phyloP scores from a whole-genome alignment of 345 rosid species.

The Zanthoxylum bungeanum region DNA sequence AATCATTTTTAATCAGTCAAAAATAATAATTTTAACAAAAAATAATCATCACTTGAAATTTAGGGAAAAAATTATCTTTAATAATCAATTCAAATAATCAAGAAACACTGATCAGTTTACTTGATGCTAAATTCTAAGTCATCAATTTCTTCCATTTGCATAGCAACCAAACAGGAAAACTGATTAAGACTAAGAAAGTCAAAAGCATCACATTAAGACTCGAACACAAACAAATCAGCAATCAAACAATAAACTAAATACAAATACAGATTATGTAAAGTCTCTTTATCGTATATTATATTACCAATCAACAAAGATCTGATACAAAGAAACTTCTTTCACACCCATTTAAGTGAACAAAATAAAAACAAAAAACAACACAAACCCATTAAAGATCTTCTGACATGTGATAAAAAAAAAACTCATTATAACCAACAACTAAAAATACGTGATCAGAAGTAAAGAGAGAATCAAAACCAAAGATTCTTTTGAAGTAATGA shows the following conservation, averaged over 20 bases:
- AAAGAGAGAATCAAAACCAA: constrained; percentile 6
- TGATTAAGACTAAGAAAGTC: no score
- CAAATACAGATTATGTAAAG: constrained; percentile 6
- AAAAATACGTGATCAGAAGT: constrained; percentile 4
- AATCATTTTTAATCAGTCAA: no score
- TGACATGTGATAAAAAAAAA: constrained; percentile 28
- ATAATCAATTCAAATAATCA: no score
- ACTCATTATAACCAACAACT: constrained; percentile 8
- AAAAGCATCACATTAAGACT: constrained; percentile 5
- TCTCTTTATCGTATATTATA: no score
- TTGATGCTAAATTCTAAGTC: no score
- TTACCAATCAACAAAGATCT: constrained; percentile 12
- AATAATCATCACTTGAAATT: no score
- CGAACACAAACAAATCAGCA: background rate
- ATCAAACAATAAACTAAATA: background rate
- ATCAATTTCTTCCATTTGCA: no score
- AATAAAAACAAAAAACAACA: background rate
- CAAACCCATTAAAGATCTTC: constrained; percentile 23
- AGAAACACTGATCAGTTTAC: background rate
- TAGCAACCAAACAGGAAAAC: no score
- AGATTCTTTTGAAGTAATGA: background rate
- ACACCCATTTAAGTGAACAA: background rate
- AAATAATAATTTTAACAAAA: no score
- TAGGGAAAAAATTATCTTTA: no score
- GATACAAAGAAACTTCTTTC: constrained; percentile 17